Conservation (phyloP, 768 basidiomycete genomes). For the Boletus fagicola region DNA sequence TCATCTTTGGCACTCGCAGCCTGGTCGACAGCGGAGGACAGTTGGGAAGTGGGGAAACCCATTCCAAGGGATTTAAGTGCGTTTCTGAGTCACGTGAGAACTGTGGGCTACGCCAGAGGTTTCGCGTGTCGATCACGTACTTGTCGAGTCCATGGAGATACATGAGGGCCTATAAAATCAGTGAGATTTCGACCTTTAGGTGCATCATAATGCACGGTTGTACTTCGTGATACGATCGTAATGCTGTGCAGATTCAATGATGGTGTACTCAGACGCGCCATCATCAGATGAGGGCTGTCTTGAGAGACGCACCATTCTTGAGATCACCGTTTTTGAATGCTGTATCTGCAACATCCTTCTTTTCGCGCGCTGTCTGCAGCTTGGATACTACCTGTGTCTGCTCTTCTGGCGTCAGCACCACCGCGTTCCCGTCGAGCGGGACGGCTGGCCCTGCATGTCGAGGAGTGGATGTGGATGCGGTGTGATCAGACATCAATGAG, state of each 20-base stretch:
- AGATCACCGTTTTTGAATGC: slow-evolving; percentile 67
- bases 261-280: slow-evolving; percentile 1
- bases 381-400: slow-evolving; percentile 43
- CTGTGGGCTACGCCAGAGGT: background rate
- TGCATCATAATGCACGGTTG: background rate
- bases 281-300: background rate
- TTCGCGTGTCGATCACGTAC: slow-evolving; percentile 39
- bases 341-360: slow-evolving; percentile 64
- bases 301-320: slow-evolving; percentile 49
- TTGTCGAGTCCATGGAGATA: slow-evolving; percentile 77
- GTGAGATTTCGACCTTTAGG: slow-evolving; percentile 3
- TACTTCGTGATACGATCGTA: slow-evolving; percentile 74
- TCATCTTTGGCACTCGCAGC: slow-evolving; percentile 43
- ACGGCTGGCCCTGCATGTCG: background rate
- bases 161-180: slow-evolving; percentile 54
- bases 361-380: slow-evolving; percentile 58
- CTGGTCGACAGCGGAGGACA: slow-evolving; percentile 25
- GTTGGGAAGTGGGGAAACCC: slow-evolving; percentile 1
- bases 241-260: slow-evolving; percentile 46
- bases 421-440: slow-evolving; percentile 23
- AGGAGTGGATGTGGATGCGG: slow-evolving; percentile 6
- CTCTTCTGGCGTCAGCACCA: slow-evolving; percentile 17
- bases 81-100: slow-evolving; percentile 39
- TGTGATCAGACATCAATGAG: slow-evolving; percentile 18
- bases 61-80: slow-evolving; percentile 55